Evolutionary conservation across 768 basidiomycete genomes (phyloP), one percentile per base, ranked within the genome.

Genomic region (Termitomyces sp.): DNA sequence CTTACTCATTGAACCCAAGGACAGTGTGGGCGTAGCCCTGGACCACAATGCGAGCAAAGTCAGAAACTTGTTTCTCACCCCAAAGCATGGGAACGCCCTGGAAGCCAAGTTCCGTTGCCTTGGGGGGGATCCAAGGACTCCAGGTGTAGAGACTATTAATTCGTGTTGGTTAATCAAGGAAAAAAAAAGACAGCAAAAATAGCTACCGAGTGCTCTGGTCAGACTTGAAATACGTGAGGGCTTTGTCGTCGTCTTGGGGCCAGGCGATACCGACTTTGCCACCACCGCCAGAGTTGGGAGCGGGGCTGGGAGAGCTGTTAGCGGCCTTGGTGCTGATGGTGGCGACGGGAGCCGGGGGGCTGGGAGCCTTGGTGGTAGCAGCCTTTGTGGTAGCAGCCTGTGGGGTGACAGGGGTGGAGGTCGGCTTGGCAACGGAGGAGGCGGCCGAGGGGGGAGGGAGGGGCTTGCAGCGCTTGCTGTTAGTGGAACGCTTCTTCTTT

Each of bases 1-100:
- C 84, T 12, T 58, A 92, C 93, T 94, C 94, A 65, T 96, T 97
- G 67, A 80, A 71, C 54, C 84, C 87, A 22, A 88, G 62, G 41
- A 77, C 81, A 54, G 65, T 65, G 24, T 71, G 63, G 54, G 84
- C 80, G 64, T 87, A 84, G 39, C 82, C 83, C 16, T 68, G 60
- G 49, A 77, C 71, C 31, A 86, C 80, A 44, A 72, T 57, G 2
- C 66, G 67, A 56, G 75, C 62, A 68, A 88, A 88, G 16, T 80
- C 74, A 7, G 54, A 60, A 26, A 77, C 66, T 54, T 88, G 77
- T 29, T 79, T 75, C 7, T 68, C 62, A 59, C 87, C 85, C 90
- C 89, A 93, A 1, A 91, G 69, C 87, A 88, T 88, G 22, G 87
- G 80, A 36, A 81, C 75, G 61, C 73, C 83, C 10, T 78, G 70